These are phyloP conservation scores for Prunus armeniaca DNA, from an alignment of 306 rosid genomes.

Conservation along the genomic window DNA sequence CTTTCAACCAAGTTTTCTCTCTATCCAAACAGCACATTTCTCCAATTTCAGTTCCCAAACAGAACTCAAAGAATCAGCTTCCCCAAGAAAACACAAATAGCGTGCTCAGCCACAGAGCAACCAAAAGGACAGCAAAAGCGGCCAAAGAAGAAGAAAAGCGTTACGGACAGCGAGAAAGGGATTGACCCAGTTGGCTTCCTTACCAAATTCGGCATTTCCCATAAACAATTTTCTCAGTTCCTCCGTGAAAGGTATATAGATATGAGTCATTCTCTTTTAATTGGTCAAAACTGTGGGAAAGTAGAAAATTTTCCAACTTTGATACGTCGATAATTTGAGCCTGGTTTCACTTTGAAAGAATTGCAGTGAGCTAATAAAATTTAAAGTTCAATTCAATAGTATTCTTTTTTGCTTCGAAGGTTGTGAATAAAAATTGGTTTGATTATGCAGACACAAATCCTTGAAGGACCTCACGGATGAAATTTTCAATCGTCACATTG, in stretches of 20 bases:
- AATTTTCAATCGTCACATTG: slow-evolving; percentile 61
- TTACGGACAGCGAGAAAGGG: slow-evolving; percentile 54
- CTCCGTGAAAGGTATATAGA: slow-evolving; percentile 79
- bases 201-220: slow-evolving; percentile 68
- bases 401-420: neutral
- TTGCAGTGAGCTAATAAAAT: neutral
- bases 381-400: neutral
- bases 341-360: neutral
- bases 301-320: slow-evolving; percentile 10
- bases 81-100: slow-evolving; percentile 34
- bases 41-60: slow-evolving; percentile 38
- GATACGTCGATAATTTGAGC: neutral
- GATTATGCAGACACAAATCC: slow-evolving; percentile 58
- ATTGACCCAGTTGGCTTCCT: slow-evolving; percentile 84
- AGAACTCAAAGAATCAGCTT: slow-evolving; percentile 37
- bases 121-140: slow-evolving; percentile 35
- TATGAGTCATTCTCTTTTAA: slow-evolving; percentile 9
- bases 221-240: slow-evolving; percentile 74
- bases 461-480: slow-evolving; percentile 80
- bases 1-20: slow-evolving; percentile 38
- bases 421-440: neutral
- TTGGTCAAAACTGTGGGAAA: neutral
- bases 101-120: slow-evolving; percentile 68
- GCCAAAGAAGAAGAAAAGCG: slow-evolving; percentile 26
- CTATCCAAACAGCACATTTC: slow-evolving; percentile 19